These are phyloP conservation scores for Pythium vanterpoolii DNA, from an alignment of 352 stramenopile genomes.

Conservation along the genomic window DNA sequence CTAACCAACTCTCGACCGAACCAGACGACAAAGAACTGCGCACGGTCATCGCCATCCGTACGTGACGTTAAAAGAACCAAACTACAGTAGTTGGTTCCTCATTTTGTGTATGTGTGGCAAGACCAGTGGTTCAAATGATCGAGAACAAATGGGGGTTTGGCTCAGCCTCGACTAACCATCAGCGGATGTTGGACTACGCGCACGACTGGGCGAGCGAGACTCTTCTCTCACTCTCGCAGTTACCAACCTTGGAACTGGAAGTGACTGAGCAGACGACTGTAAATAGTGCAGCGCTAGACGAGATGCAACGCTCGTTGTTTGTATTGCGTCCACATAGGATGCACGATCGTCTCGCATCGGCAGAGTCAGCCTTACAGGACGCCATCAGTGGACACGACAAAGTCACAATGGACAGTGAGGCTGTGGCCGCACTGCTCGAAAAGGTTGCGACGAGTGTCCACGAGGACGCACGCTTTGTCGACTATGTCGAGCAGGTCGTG, in stretches of 20 bases:
- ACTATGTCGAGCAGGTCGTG: not conserved
- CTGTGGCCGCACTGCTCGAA: slow-evolving; percentile 8
- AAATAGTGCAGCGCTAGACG: not conserved
- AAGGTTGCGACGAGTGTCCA: not conserved
- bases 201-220: slow-evolving; percentile 24
- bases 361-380: not conserved
- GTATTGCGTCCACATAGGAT: not conserved
- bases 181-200: slow-evolving; percentile 19
- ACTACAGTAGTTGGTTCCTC: not conserved
- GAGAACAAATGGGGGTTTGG: slow-evolving; percentile 15
- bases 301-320: slow-evolving; percentile 13
- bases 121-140: slow-evolving; percentile 20
- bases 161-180: not conserved
- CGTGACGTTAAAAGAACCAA: not conserved
- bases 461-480: slow-evolving; percentile 6
- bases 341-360: not conserved
- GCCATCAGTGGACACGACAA: not conserved
- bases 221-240: slow-evolving; percentile 3
- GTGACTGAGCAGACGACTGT: not conserved
- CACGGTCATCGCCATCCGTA: slow-evolving; percentile 16
- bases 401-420: not conserved
- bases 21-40: not conserved
- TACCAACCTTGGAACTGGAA: not conserved
- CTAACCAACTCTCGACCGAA: not conserved
- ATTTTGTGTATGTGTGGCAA: not conserved